Conservation (phyloP, 2,329 filamentous ascomycete genomes). For the Didymella keratinophila region DNA sequence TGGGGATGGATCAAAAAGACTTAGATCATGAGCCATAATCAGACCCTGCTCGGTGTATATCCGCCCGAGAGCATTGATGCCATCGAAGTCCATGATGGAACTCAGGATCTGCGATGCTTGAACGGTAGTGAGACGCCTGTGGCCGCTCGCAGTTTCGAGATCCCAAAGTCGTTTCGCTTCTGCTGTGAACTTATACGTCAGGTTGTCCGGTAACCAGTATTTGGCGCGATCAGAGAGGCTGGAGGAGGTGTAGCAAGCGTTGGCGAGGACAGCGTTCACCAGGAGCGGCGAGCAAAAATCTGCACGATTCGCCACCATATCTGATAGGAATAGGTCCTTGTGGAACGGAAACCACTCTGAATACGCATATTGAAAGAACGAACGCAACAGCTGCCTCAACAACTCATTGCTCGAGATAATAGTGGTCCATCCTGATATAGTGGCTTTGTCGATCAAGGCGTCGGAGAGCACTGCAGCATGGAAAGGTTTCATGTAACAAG, state of each 20-base stretch:
- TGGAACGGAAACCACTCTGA: constrained; percentile 6
- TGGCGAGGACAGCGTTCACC: constrained; percentile 11
- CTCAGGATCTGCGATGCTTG: constrained; percentile 8
- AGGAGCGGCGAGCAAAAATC: constrained; percentile 10
- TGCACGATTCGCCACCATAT: constrained; percentile 2
- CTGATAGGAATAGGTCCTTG: constrained; percentile 8
- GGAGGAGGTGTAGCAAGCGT: constrained; percentile 1
- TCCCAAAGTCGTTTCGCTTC: constrained; percentile 27
- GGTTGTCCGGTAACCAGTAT: constrained; percentile 22
- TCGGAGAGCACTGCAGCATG: constrained; percentile 6
- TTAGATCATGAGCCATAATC: not conserved
- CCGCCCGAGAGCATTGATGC: constrained; percentile 6
- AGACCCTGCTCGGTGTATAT: constrained; percentile 4
- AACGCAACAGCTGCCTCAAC: constrained; percentile 3
- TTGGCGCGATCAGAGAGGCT: constrained; percentile 7
- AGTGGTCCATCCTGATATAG: constrained; percentile 4
- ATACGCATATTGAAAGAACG: constrained; percentile 8
- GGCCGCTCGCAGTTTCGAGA: constrained; percentile 7
- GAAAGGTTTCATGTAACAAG: constrained; percentile 5
- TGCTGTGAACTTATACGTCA: constrained; percentile 21
- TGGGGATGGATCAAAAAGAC: not conserved
- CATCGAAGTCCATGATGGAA: constrained; percentile 9
- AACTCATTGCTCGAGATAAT: constrained; percentile 1
- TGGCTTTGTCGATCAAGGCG: not conserved
- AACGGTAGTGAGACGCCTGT: constrained; percentile 1